phyloP scores from a whole-genome alignment of 1,139 yeast genomes.

The Dujonia santamariae region DNA sequence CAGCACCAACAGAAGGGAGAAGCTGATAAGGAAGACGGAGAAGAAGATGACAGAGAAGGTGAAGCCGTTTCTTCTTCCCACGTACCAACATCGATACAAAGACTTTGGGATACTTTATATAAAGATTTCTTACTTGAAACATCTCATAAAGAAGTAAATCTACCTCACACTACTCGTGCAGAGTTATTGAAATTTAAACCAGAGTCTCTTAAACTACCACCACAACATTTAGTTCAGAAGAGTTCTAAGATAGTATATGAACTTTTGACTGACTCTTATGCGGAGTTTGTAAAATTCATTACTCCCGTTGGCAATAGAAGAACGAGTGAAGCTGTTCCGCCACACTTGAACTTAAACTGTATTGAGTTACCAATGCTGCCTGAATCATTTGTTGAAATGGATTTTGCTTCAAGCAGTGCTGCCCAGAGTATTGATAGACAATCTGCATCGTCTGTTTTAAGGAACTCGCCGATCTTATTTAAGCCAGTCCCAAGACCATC shows the following conservation, averaged over 20 bases:
- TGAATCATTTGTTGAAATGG: slow-evolving; percentile 4
- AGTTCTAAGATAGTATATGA: slow-evolving; percentile 29
- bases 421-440: background rate
- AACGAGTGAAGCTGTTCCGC: slow-evolving; percentile 6
- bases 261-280: slow-evolving; percentile 30
- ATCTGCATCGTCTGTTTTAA: background rate
- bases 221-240: slow-evolving; percentile 11
- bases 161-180: slow-evolving; percentile 23
- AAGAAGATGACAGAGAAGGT: background rate
- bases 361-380: slow-evolving; percentile 8
- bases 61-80: background rate
- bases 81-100: background rate
- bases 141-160: slow-evolving; percentile 32
- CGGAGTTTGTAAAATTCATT: slow-evolving; percentile 27
- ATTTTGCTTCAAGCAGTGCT: background rate
- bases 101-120: slow-evolving; percentile 26
- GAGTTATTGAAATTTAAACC: slow-evolving; percentile 7
- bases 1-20: slow-evolving; percentile 15
- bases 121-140: slow-evolving; percentile 24
- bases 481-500: slow-evolving; percentile 5
- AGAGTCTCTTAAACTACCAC: slow-evolving; percentile 8
- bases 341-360: slow-evolving; percentile 3
- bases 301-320: slow-evolving; percentile 10
- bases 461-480: slow-evolving; percentile 7
- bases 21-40: slow-evolving; percentile 3